phyloP scores from a whole-genome alignment of 371 early-diverging fungal genomes.

The Chytridium lagenaria region DNA sequence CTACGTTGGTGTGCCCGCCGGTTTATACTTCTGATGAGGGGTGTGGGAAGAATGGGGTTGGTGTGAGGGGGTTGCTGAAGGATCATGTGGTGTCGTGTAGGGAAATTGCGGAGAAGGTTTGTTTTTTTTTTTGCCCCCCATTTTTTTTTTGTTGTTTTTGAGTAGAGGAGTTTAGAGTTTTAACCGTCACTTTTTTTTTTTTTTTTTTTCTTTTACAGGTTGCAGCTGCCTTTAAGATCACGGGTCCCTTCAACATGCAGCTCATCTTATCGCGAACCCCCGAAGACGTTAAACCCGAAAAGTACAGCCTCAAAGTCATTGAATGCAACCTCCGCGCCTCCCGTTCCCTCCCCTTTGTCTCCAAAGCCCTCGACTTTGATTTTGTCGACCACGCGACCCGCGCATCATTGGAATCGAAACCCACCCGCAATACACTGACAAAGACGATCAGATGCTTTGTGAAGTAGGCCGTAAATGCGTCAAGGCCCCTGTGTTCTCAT shows the following conservation, averaged over 20 bases:
- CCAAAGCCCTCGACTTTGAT: constrained; percentile 88
- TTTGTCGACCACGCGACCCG: constrained; percentile 89
- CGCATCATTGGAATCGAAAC: too few species aligned
- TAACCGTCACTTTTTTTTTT: too few species aligned
- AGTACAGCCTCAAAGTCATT: constrained; percentile 82
- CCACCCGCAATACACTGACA: too few species aligned
- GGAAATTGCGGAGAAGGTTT: constrained; percentile 73
- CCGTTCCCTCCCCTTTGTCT: constrained; percentile 94
- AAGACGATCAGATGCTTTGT: constrained; percentile 69
- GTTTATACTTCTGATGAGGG: constrained; percentile 41
- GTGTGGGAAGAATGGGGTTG: constrained; percentile 32
- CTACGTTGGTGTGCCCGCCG: constrained; percentile 88
- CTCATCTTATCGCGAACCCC: constrained; percentile 63
- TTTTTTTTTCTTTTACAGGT: too few species aligned
- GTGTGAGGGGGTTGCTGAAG: constrained; percentile 67
- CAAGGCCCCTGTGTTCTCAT: constrained; percentile 94
- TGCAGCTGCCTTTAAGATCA: constrained; percentile 86
- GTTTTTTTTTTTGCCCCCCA: constrained; percentile 2
- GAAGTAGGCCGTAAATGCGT: constrained; percentile 76
- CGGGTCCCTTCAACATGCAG: constrained; percentile 97
- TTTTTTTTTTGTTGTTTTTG: too few species aligned
- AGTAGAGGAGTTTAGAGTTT: too few species aligned
- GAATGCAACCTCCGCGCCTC: constrained; percentile 97
- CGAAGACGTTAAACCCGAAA: background rate
- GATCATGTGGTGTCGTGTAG: constrained; percentile 72